These are phyloP conservation scores for Pichia pseudocactophila DNA, from an alignment of 805 yeast genomes.

Conservation along the genomic window DNA sequence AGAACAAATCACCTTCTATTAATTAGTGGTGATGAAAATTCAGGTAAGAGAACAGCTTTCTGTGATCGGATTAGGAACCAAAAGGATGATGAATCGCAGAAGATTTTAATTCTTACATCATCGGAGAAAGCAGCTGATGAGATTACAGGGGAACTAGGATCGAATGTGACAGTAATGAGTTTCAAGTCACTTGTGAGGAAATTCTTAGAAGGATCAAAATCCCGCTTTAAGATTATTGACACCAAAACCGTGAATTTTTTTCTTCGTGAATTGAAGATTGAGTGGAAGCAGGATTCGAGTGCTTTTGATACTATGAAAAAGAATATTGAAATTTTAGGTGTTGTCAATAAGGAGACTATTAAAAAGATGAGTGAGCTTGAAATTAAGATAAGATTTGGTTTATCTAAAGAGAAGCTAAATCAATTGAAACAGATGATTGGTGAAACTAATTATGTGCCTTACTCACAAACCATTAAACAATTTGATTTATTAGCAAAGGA, in stretches of 20 bases:
- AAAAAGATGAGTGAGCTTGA: slow-evolving; percentile 1
- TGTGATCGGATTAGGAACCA: slow-evolving; percentile 1
- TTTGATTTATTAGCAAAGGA: too few species aligned
- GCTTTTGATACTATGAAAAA: neutral
- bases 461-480: neutral
- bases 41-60: neutral
- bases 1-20: neutral
- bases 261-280: neutral
- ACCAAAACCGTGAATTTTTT: neutral
- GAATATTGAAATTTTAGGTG: neutral
- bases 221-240: neutral
- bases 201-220: too few species aligned
- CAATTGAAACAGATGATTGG: slow-evolving; percentile 1
- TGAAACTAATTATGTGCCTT: slow-evolving; percentile 1
- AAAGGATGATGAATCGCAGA: neutral
- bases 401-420: neutral
- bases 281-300: neutral
- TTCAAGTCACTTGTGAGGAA: too few species aligned
- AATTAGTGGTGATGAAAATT: neutral
- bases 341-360: slow-evolving; percentile 2
- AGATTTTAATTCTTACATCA: slow-evolving; percentile 2
- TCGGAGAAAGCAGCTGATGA: neutral
- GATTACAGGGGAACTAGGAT: neutral
- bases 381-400: slow-evolving; percentile 3
- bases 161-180: too few species aligned